Percentiles rank a stretch among this genome's conserved stretches.
Conservation (phyloP, 768 basidiomycete species). For the Suillus americanus region DNA sequence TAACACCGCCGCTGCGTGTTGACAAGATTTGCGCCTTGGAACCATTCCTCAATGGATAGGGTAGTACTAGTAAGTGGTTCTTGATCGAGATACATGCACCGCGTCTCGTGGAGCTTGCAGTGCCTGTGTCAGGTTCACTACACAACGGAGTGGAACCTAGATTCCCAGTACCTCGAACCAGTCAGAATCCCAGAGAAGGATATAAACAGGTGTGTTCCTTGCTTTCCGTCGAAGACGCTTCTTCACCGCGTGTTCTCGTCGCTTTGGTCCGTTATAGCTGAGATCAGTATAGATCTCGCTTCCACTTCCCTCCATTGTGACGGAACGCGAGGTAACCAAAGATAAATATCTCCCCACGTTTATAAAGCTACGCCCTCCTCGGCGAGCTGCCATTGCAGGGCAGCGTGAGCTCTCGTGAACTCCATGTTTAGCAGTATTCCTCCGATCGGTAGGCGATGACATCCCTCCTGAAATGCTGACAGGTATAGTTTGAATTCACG, state of each 20-base stretch:
- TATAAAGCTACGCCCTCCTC: constrained; percentile 6
- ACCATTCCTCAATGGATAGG: background rate
- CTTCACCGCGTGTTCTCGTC: constrained; percentile 3
- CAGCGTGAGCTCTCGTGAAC: background rate
- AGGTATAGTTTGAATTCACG: background rate
- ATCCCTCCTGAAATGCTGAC: background rate
- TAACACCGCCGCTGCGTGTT: background rate
- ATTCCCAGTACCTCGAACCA: background rate
- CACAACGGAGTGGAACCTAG: background rate
- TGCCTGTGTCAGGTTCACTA: background rate
- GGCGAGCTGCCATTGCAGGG: constrained; percentile 6
- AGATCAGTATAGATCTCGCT: constrained; percentile 5
- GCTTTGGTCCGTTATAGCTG: constrained; percentile 2
- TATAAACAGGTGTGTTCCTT: constrained; percentile 7
- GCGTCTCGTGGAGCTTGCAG: background rate
- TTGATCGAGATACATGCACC: too few species aligned
- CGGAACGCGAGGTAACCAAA: constrained; percentile 5
- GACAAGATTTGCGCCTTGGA: background rate
- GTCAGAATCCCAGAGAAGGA: background rate
- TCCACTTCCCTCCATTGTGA: constrained; percentile 4
- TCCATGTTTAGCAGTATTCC: background rate
- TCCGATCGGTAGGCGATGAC: constrained; percentile 1
- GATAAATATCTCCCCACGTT: constrained; percentile 4
- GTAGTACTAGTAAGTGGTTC: too few species aligned
- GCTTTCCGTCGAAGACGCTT: constrained; percentile 5